Base-by-base conservation (phyloP, 2,329 filamentous ascomycete genomes). In the Penicillium crustosum region DNA sequence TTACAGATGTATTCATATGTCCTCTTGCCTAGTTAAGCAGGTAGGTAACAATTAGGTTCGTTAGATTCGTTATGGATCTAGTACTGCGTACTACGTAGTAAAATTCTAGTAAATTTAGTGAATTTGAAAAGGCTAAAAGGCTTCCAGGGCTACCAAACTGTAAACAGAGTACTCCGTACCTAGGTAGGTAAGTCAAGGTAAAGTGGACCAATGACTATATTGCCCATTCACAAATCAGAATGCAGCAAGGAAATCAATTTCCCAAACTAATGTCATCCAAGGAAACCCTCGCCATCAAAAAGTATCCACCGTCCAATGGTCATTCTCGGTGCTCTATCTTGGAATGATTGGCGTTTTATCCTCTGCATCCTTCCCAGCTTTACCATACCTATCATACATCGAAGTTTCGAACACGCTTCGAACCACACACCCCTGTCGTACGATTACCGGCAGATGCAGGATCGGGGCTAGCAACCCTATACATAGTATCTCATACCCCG, bases 291-390 rank as follows among this genome's bases (percentile, higher is more conserved):
- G 21, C 38, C 35, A 54, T 48, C 33, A 17, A 41, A n/a, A n/a
- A 8, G 2, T 25, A 15, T 25, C 53, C 44, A 50, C 45, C 13
- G 15, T 42, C 53, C 36, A 42, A 49, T 35, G 36, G 21, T 13
- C 4, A 27, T 27, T 31, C 17, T 49, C 4, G 6, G 49, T 45
- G 43, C 54, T 60, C 49, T 49, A 49, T 53, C 50, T 53, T 39
- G 42, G 42, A 49, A 31, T 60, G 59, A 60, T 58, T 61, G 64
- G 61, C 49, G 31, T 50, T 58, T 39, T 43, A 23, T 42, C 43
- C 39, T 54, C 23, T 52, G 45, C 17, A 29, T 35, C 27, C 31
- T 33, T 25, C 25, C 4, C 5, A 25, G 25, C 1, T 25, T 61
- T 52, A 39, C 41, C 58, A 56, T 56, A 57, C 58, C 43, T 57